These are phyloP conservation scores for Arthrobotrys conoides DNA, from an alignment of 2,329 filamentous ascomycete genomes.

Conservation along the genomic window DNA sequence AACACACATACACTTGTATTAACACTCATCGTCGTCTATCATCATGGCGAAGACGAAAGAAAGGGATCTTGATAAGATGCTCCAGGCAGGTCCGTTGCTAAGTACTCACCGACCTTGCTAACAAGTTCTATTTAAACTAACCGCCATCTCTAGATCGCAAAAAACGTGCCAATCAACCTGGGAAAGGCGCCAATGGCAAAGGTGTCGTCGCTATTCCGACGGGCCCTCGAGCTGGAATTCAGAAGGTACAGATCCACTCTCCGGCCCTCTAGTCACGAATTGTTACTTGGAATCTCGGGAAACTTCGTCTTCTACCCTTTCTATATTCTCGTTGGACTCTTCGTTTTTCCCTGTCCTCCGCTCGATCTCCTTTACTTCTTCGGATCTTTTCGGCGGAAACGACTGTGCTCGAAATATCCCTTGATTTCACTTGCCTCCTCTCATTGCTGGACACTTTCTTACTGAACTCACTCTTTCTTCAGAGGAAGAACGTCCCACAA, in stretches of 20 bases:
- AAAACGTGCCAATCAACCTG: conserved; percentile 41
- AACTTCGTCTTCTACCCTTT: conserved; percentile 19
- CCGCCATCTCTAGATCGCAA: conserved; percentile 33
- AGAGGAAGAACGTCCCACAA: conserved; percentile 44
- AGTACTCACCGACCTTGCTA: neutral
- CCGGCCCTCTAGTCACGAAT: conserved; percentile 40
- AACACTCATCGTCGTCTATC: neutral
- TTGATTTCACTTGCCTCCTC: conserved; percentile 12
- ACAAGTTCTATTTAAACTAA: conserved; percentile 12
- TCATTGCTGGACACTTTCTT: conserved; percentile 50
- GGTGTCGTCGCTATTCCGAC: conserved; percentile 35
- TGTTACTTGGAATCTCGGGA: conserved; percentile 19
- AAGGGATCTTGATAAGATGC: conserved; percentile 40
- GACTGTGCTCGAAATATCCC: conserved; percentile 8
- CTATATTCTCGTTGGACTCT: conserved; percentile 23
- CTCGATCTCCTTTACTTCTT: conserved; percentile 18
- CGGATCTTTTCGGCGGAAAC: conserved; percentile 25
- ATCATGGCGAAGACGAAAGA: conserved; percentile 45
- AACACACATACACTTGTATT: neutral
- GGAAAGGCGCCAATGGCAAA: conserved; percentile 17
- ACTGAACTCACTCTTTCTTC: conserved; percentile 45
- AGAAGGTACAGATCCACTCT: conserved; percentile 54
- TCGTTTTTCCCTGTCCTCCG: conserved; percentile 11
- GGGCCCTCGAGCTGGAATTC: conserved; percentile 43
- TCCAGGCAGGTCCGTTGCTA: conserved; percentile 43